Conservation (phyloP, 2,329 filamentous ascomycete species). For the Macrophomina tecta region DNA sequence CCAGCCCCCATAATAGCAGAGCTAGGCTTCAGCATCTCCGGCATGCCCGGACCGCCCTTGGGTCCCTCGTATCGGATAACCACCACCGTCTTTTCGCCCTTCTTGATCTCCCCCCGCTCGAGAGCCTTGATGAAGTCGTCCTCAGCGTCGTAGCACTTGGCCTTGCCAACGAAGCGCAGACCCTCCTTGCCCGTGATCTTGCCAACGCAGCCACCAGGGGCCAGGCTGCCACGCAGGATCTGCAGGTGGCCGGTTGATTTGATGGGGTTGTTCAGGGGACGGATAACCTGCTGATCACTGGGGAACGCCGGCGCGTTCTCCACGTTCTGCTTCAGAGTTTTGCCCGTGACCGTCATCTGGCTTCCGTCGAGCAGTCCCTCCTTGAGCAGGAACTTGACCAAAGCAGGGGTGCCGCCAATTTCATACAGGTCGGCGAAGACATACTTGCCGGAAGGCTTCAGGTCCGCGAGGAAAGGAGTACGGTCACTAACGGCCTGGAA, state of each 20-base stretch:
- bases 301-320: slow-evolving; percentile 68
- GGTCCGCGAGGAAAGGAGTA: slow-evolving; percentile 57
- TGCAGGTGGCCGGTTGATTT: slow-evolving; percentile 75
- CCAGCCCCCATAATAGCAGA: slow-evolving; percentile 77
- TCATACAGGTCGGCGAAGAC: slow-evolving; percentile 66
- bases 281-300: slow-evolving; percentile 72
- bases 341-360: slow-evolving; percentile 58
- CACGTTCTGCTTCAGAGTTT: slow-evolving; percentile 57
- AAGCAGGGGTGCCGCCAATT: slow-evolving; percentile 57
- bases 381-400: slow-evolving; percentile 57
- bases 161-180: slow-evolving; percentile 69
- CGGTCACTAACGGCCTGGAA: slow-evolving; percentile 58
- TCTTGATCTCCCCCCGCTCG: slow-evolving; percentile 71
- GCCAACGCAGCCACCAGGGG: slow-evolving; percentile 72
- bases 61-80: slow-evolving; percentile 78
- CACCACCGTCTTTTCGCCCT: slow-evolving; percentile 77
- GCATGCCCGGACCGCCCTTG: slow-evolving; percentile 77
- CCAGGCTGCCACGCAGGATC: slow-evolving; percentile 72
- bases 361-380: slow-evolving; percentile 57
- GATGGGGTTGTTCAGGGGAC: slow-evolving; percentile 71
- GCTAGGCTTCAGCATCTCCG: slow-evolving; percentile 75
- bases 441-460: slow-evolving; percentile 60
- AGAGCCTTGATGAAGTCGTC: slow-evolving; percentile 72
- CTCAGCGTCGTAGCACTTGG: slow-evolving; percentile 73
- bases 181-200: slow-evolving; percentile 83